Base-by-base conservation (phyloP, 345 rosid species). In the Laguncularia racemosa region DNA sequence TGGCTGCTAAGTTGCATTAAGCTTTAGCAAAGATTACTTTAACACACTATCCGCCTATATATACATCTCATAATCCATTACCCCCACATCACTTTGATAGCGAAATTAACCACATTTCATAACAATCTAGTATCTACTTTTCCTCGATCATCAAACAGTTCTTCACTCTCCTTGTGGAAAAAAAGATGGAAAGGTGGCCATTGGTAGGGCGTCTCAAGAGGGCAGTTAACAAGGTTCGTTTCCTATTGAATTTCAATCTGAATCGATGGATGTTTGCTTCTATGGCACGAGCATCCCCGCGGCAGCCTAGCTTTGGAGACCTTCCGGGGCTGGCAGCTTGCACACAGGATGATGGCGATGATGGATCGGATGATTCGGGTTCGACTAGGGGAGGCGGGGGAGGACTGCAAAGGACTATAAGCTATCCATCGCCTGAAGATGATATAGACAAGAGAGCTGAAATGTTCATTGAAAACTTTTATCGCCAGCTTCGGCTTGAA, bases 401-500 rank as follows among this genome's bases (percentile, higher is more conserved):
- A 72, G 20, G 52, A 72, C 64, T 84, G 14, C 60, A 44, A 13
- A 77, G 95, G 75, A 73, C 84, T 19, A 61, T 61, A 18, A 86
- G 95, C 68, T 74, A 67, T 28, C 70, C 59, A 21, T 71, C 84
- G 13, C 18, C 21, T 7, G 88, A 83, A 57, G 89, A 81, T 28
- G 95, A 88, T 68, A 67, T 88, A 14, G 86, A 88, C 55, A 69
- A 57, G 64, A 82, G 67, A 60, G 95, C 96, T 16, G 95, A 91
- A 50, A 57, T 72, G 70, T 91, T 91, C 60, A 91, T 91, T 13
- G 76, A 80, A 13, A 91, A 88, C 54, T 91, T 91, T 64, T 77
- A 83, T 45, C 70, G 56, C n/a, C 96, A 88, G 44, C 89, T 88
- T 66, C 80, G 64, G 85, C 76, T 88, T 50, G 97, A 91, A 72